These are phyloP conservation scores for Nemania sp. DNA, from an alignment of 2,329 filamentous ascomycete genomes.

Conservation along the genomic window DNA sequence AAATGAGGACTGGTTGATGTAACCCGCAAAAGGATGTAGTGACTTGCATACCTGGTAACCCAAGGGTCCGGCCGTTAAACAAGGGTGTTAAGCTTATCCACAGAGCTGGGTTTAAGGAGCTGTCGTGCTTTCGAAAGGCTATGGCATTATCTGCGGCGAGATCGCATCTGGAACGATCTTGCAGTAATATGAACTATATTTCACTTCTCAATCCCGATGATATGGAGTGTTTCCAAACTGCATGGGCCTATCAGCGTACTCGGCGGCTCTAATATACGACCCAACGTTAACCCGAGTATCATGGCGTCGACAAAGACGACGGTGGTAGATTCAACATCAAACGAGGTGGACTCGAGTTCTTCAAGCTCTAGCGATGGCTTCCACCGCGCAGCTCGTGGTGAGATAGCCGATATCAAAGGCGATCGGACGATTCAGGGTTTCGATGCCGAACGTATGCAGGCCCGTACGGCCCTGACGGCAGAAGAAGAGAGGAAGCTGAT, in stretches of 20 bases:
- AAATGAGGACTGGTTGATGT: not conserved
- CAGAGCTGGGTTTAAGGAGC: not conserved
- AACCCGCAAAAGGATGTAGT: not conserved
- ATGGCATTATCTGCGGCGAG: constrained; percentile 37
- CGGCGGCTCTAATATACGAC: not conserved
- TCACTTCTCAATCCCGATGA: not conserved
- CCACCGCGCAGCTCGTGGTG: constrained; percentile 38
- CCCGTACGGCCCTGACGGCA: constrained; percentile 49
- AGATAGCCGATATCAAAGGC: constrained; percentile 35
- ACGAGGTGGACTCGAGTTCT: constrained; percentile 32
- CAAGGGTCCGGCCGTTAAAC: not conserved
- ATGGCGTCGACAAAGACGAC: constrained; percentile 17
- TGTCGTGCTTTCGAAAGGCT: constrained; percentile 41
- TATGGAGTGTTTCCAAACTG: not conserved
- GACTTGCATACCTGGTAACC: constrained; percentile 4
- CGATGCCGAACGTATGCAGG: constrained; percentile 49
- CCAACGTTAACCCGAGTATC: not conserved
- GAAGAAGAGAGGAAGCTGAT: constrained; percentile 60
- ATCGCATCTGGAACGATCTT: not conserved
- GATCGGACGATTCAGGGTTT: constrained; percentile 47
- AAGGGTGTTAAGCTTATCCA: constrained; percentile 10
- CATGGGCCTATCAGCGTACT: not conserved
- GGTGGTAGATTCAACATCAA: constrained; percentile 16
- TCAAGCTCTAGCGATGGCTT: constrained; percentile 40
- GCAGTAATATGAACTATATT: constrained; percentile 11